Evolutionary conservation across 441 rosid species (phyloP).

Genomic region (Hura crepitans): DNA sequence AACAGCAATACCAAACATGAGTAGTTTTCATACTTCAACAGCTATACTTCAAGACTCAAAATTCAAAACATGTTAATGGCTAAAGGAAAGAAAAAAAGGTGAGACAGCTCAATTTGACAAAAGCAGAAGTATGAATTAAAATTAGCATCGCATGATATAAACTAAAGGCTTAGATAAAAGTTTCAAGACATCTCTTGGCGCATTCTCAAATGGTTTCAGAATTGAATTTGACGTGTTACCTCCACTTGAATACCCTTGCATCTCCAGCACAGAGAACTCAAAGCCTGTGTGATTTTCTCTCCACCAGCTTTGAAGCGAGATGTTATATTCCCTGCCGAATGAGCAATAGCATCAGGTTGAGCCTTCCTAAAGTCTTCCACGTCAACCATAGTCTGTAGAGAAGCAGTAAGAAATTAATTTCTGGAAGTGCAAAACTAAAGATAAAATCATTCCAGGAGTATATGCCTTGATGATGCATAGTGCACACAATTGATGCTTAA

Average conservation of each 20-base stretch:
- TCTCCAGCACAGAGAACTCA: constrained; percentile 79
- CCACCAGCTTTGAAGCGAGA: constrained; percentile 65
- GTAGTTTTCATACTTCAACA: no score
- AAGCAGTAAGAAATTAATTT: constrained; percentile 24
- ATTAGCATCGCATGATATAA: neutral
- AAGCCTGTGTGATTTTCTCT: constrained; percentile 57
- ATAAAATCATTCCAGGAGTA: neutral
- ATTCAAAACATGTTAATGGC: neutral
- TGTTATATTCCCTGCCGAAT: constrained; percentile 58
- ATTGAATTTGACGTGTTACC: constrained; percentile 65
- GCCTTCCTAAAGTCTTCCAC: constrained; percentile 71
- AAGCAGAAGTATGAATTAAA: neutral
- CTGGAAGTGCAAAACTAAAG: constrained; percentile 4
- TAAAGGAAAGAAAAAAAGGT: neutral
- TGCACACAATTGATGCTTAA: neutral
- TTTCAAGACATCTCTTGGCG: constrained; percentile 1
- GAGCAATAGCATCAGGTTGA: constrained; percentile 80
- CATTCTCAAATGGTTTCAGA: constrained; percentile 1
- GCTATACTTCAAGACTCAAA: neutral
- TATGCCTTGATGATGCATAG: neutral
- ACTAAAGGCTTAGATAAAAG: neutral
- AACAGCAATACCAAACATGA: neutral
- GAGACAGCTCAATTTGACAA: neutral
- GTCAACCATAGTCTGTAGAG: constrained; percentile 58
- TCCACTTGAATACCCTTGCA: constrained; percentile 78